phyloP scores from a whole-genome alignment of 1,284 basidiomycete species.

The Marasmius tenuissimus region DNA sequence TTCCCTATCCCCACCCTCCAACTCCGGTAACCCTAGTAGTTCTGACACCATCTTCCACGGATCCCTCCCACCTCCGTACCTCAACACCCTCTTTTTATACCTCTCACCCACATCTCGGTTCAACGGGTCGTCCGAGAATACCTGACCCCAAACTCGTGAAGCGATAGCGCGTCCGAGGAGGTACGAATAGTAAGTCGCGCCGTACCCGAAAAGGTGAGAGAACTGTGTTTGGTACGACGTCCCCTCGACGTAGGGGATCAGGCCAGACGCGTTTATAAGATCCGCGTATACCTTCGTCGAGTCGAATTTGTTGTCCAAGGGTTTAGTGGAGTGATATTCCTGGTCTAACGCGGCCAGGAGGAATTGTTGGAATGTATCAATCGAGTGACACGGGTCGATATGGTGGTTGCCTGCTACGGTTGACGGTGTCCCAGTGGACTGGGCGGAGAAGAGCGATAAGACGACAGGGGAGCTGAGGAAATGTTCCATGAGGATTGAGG shows the following conservation, averaged over 20 bases:
- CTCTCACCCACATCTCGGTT: constrained; percentile 70
- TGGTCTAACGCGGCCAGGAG: constrained; percentile 91
- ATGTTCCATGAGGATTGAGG: constrained; percentile 98
- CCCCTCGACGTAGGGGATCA: constrained; percentile 79
- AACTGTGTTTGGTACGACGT: constrained; percentile 96
- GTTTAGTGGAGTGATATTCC: constrained; percentile 77
- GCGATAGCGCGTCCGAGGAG: constrained; percentile 96
- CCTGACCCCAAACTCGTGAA: constrained; percentile 79
- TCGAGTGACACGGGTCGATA: constrained; percentile 70
- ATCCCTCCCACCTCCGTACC: constrained; percentile 87
- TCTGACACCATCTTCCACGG: constrained; percentile 93
- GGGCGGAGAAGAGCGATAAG: constrained; percentile 72
- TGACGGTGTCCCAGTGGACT: constrained; percentile 37
- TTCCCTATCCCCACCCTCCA: constrained; percentile 69
- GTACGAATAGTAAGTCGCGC: constrained; percentile 97
- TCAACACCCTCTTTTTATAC: constrained; percentile 77
- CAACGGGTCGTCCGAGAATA: constrained; percentile 72
- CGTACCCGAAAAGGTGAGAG: constrained; percentile 94
- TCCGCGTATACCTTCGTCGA: constrained; percentile 68
- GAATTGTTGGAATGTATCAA: constrained; percentile 92
- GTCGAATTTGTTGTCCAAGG: constrained; percentile 60
- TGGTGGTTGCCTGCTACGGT: constrained; percentile 57
- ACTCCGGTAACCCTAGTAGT: constrained; percentile 62
- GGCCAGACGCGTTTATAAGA: constrained; percentile 68
- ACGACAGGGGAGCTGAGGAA: constrained; percentile 86